Base-by-base conservation (phyloP, 768 basidiomycete genomes). In the Hypholoma sublateritium region DNA sequence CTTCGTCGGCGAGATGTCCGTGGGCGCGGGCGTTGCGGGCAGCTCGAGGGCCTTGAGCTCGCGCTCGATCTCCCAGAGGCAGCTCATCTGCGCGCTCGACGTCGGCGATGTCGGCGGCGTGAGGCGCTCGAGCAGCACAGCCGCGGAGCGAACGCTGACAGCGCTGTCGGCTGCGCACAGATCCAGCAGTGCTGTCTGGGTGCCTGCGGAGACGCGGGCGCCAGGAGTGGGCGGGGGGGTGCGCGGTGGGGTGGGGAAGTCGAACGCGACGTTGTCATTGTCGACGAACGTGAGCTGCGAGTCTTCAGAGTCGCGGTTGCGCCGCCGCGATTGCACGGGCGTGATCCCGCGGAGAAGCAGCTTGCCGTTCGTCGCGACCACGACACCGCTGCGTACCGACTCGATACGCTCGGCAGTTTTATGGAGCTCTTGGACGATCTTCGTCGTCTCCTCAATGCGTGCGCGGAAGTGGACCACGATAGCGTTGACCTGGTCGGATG, bases 301-400 rank as follows among this genome's bases (percentile, higher is more conserved):
- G 66, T 88, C 86, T 64, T 82, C 80, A n/a, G 88, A 89, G 47
- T 82, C 86, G 53, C 85, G 78, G 13, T 80, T 76, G 1, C 74
- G 72, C 39, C 77, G 74, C 41, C 60, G 63, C 11, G 66, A 56
- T 22, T 58, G 61, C 35, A 68, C 56, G 6, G 76, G 61, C 24
- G 67, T 61, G 24, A 79, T 67, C 12, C 76, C 76, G 3, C 70
- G 69, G 19, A 67, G 57, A 6, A 66, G 64, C 32, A 82, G 59
- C n/a, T 77, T 78, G n/a, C 74, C 75, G 47, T 79, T 74, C 34
- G 82, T 76, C 5, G 77, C 74, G 21, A 72, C 69, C 11, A 74
- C 72, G 32, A 82, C 76, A 0, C 67, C 68, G 25, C 79, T 78
- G 55, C 83, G 71, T 28, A 83, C 67, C 8, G 66, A 65, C 50